Evolutionary conservation across 164 flowering plant species (phyloP), one percentile per base, ranked within the genome.

Genomic region (Sextonia rubra): DNA sequence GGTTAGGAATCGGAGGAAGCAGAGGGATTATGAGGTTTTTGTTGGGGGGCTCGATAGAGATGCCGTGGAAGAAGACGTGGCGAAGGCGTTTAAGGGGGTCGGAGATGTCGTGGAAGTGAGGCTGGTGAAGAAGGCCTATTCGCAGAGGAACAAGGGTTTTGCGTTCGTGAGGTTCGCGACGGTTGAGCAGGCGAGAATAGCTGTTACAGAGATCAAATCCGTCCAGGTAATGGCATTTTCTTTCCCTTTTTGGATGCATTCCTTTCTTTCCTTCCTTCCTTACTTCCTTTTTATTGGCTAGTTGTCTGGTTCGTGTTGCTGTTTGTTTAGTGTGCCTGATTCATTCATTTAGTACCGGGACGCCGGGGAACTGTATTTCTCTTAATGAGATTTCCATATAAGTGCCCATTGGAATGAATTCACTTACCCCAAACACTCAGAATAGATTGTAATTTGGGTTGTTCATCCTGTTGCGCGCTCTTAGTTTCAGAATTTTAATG

Each of bases 141-240:
- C 78, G 0, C 44, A 73, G 37, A 69, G 60, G 74, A 79, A 73
- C 15, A 79, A 79, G 27, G 78, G 81, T 12, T 79, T 79, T 55
- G 81, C 81, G 60, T 79, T 79, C n/a, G 76, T 79, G 12, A 60
- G 81, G 67, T 79, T 75, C 47, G 78, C 78, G 4, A 72, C 81
- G 23, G 71, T 75, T 0, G 81, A 78, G 6, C 78, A 75, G 55
- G 81, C 78, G 17, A 75, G 52, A 48, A 52, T 30, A 23, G 81
- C 81, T 32, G 76, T 68, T 52, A 24, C 66, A 32, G 69, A 37
- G 44, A 37, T 79, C 52, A 76, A 72, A 56, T 69, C 44, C 56
- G 60, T 76, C 37, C 66, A 25, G 71, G 81, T 78, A 62, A 32
- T 7, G 18, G 32, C 0, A 74, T 56, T 30, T 32, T 32, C 0